Base-by-base conservation (phyloP, 2,329 filamentous ascomycete genomes). In the Fusarium sp. region DNA sequence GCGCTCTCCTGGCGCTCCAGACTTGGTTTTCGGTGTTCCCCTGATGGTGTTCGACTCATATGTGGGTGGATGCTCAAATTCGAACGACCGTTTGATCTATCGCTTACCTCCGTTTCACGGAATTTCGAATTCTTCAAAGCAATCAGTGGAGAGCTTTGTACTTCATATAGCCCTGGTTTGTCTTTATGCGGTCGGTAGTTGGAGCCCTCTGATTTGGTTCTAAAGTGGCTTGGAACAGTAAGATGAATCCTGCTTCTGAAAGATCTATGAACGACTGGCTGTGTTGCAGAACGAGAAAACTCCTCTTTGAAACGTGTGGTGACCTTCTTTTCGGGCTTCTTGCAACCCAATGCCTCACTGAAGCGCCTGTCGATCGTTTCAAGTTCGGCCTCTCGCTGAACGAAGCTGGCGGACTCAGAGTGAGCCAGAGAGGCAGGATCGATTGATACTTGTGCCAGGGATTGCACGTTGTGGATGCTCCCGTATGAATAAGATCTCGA, bases 271-370 rank as follows among this genome's bases (percentile, higher is more conserved):
- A 24, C 15, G 6, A 51, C 22, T 10, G 28, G 49, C 14, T 51
- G 75, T 8, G 58, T 58, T 9, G 40, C 20, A 8, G 39, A 24
- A 7, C 44, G 35, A 6, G 54, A 45, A 49, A 83, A 79, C 7
- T 82, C 76, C 59, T 84, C 82, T 11, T 70, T 75, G 67, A 84
- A 84, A 20, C 75, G 80, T 64, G 80, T 83, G 45, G 65, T 65
- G 2, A 79, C 58, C 13, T 72, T 74, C n/a, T 63, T 53, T 3
- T 71, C 71, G 4, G 70, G 72, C 35, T 76, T 76, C 28, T 73
- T 77, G 5, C 74, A 75, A 15, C 75, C 47, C 3, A 78, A 57
- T 7, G 75, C 71, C n/a, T 78, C 68, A 14, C 76, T 75, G 51
- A 84, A 83, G n/a, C 80, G 76, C 56, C 79, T 79, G 52, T 80